Base-by-base conservation (phyloP, 1,139 yeast genomes). In the Sugiyamaella sp. region DNA sequence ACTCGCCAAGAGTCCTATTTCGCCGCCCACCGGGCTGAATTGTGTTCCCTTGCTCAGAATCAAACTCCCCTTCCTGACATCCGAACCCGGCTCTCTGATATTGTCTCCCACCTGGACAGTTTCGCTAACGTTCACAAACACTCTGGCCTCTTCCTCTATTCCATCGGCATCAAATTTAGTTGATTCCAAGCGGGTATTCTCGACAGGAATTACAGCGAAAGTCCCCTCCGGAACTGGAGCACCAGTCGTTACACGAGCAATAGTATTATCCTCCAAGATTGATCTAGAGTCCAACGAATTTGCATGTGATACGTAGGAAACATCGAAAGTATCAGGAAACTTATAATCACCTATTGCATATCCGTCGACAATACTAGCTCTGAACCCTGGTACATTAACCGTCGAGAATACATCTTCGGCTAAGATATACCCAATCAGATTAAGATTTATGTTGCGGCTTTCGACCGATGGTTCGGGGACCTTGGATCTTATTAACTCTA, bases 291-390 rank as follows among this genome's bases (percentile, higher is more conserved):
- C 14, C 6, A 27, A 12, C 1, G 74, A 66, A 1, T 74, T 64
- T 1, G 82, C 82, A 58, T 74, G 78, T 1, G 80, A 71, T 1
- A 76, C 68, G 1, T 70, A 58, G 0, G 69, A 70, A 12, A 79
- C 75, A 0, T 73, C 72, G 49, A 72, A 74, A 0, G 62, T 59
- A 0, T 78, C 80, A 0, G 80, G 76, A 6, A 80, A 76, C 57
- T 76, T 78, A 0, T 68, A 47, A 52, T 72, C 71, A 2, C 67
- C 57, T 1, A 78, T 78, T 0, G 82, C 82, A 57, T 79, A 79
- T 0, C 82, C 82, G 59, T 79, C 82, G 2, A 79, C 82, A 35
- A 79, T 77, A 54, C 80, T 74, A 1, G 82, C 81, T 4, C 78
- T 63, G 62, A 75, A 78, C 17, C 71, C 67, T 0, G 82, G 82